Conservation (phyloP, 2,329 filamentous ascomycete genomes). For the Cyanodermella asteris region DNA sequence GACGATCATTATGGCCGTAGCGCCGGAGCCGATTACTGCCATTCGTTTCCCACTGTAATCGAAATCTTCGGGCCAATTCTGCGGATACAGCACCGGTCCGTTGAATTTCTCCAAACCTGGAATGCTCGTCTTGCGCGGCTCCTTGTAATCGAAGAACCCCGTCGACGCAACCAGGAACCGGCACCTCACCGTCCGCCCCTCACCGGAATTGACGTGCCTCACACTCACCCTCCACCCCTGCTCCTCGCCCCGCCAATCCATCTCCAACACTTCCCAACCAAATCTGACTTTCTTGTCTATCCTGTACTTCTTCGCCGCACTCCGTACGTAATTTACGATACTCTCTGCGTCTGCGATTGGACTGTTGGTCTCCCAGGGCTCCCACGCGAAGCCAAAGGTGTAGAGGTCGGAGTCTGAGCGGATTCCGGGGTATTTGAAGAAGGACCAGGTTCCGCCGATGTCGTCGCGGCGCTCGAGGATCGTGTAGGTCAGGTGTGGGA, state of each 20-base stretch:
- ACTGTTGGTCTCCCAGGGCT: constrained; percentile 37
- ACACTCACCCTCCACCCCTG: constrained; percentile 32
- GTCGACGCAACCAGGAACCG: constrained; percentile 36
- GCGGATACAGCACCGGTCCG: constrained; percentile 43
- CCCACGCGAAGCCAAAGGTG: constrained; percentile 46
- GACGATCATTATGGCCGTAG: constrained; percentile 57
- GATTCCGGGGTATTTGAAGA: constrained; percentile 57
- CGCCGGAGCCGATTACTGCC: constrained; percentile 54
- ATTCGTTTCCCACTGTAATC: constrained; percentile 46
- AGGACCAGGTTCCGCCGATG: constrained; percentile 58
- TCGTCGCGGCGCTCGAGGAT: constrained; percentile 45
- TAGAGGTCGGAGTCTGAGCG: constrained; percentile 40
- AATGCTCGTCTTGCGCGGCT: constrained; percentile 37
- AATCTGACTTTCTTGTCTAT: constrained; percentile 36
- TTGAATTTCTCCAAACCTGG: constrained; percentile 45
- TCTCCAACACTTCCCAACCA: constrained; percentile 24
- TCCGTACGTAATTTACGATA: constrained; percentile 33
- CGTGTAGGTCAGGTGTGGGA: constrained; percentile 36
- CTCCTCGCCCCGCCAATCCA: constrained; percentile 32
- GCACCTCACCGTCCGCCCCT: constrained; percentile 12
- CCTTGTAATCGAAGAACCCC: constrained; percentile 55
- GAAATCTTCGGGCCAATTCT: constrained; percentile 53
- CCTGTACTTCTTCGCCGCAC: constrained; percentile 27
- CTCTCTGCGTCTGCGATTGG: constrained; percentile 29
- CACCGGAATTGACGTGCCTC: constrained; percentile 16